phyloP scores from a whole-genome alignment of 2,329 filamentous ascomycete species.

The Monosporascus sp. region DNA sequence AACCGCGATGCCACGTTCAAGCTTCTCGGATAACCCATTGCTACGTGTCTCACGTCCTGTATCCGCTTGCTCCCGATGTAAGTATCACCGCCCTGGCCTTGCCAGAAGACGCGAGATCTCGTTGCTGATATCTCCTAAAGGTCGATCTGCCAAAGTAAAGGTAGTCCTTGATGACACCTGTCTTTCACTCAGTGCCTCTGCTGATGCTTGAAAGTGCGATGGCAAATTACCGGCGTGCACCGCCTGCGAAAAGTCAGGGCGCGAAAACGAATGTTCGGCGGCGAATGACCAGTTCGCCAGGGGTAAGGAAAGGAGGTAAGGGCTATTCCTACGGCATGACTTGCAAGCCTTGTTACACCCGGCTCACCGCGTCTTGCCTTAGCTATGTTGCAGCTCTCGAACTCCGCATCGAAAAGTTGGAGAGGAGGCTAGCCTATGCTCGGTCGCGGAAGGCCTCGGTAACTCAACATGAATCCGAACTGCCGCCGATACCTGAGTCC shows the following conservation, averaged over 20 bases:
- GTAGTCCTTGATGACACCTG: conserved; percentile 30
- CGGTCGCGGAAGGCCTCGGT: conserved; percentile 67
- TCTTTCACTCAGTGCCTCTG: background rate
- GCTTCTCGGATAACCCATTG: conserved; percentile 47
- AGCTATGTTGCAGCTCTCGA: conserved; percentile 95
- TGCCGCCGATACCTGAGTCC: conserved; percentile 32
- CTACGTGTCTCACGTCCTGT: conserved; percentile 73
- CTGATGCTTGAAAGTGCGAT: conserved; percentile 59
- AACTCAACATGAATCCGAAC: conserved; percentile 56
- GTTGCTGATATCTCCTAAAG: conserved; percentile 29
- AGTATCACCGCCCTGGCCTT: conserved; percentile 19
- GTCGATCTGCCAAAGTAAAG: conserved; percentile 89
- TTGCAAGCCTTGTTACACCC: conserved; percentile 1
- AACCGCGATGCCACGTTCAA: conserved; percentile 31
- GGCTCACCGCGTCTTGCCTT: background rate
- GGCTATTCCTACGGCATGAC: background rate
- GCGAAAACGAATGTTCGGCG: conserved; percentile 81
- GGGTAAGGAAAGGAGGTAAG: conserved; percentile 83
- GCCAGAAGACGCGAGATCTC: conserved; percentile 1
- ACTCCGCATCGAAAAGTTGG: conserved; percentile 80
- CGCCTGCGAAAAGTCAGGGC: conserved; percentile 87
- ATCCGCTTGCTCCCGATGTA: conserved; percentile 72
- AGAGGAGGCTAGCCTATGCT: conserved; percentile 68
- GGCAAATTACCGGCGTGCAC: conserved; percentile 93
- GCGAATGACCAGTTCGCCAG: conserved; percentile 94